Base-by-base conservation (phyloP, 768 basidiomycete genomes). In the Phlebiopsis gigantea region DNA sequence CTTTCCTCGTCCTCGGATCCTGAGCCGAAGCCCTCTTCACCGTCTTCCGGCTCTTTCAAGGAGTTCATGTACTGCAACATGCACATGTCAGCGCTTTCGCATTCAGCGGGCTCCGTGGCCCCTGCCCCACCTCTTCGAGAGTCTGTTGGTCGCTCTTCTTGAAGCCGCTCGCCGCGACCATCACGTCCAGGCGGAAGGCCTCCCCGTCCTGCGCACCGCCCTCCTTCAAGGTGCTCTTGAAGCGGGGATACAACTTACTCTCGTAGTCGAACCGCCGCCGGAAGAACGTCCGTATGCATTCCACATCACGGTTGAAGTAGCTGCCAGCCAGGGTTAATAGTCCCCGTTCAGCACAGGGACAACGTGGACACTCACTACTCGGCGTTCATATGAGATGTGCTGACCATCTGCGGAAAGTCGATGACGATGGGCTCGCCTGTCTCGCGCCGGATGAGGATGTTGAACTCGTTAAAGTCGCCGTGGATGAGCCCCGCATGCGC, bases 341-440 rank as follows among this genome's bases (percentile, higher is more conserved):
- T 12, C 45, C 4, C 26, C 1, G 47, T 21, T 30, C 26, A 30
- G 26, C 28, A 17, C 15, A 15, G 24, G 24, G 19, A 9, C 22
- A 2, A 39, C 1, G 49, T 14, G 46, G n/a, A 34, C 19, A 62
- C 84, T 70, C 63, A 93, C 93, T 89, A 97, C 75, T 98, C 97
- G 5, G 97, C 97, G 69, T 99, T 97, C 65, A 85, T 83, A 62
- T 99, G 97, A 46, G 93, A 90, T 25, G 91, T 95, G 77, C 90
- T 93, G 71, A 98, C 93, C 96, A 98, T 98, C 75, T 99, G 97
- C 7, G 97, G 97, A 69, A 99, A 99, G 75, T 99, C 97, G 64
- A 99, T 99, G 43, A 99, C 84, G 52, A 98, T 73, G 6, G 95
- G 90, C 64, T 92, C 85, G 10, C 81, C 81, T 45, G 72, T 75